Evolutionary conservation across 176 grass and related monocot species (phyloP), one percentile per base, ranked within the genome.

Genomic region (Oryza punctata): DNA sequence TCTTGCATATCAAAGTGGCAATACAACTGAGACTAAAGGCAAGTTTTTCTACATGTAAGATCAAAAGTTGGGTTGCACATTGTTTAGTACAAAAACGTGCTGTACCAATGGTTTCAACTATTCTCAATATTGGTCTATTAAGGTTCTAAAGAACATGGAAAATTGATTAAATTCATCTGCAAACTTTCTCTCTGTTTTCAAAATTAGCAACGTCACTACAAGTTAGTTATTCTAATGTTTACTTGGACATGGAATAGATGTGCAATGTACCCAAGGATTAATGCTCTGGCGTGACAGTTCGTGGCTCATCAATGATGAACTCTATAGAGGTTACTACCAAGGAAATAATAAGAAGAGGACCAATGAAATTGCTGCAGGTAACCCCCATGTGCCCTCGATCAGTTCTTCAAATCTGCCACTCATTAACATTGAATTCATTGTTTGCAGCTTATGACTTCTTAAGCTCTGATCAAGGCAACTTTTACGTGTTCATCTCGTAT

Each of bases 391-490:
- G 50, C 40, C 24, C 44, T 65, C 9, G 57, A 47, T 72, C 65
- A 70, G 15, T 76, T 77, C 46, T 78, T 76, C 7, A 57, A 71
- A 46, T 52, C 54, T 43, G 40, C 18, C 18, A 37, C 24, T 88
- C 57, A 19, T 77, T 65, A 72, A 49, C 68, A 27, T 66, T 52
- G 65, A 76, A 12, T 84, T 67, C 50, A 68, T 73, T 77, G 24
- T 65, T 59, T 93, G 84, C 81, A 93, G 87, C 80, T 16, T 93
- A 87, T 21, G 80, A 93, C 65, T 85, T 92, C 84, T 89, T 84
- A 73, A 89, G 88, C 33, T 87, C 87, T 77, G 78, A 83, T 66
- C 32, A 78, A 5, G 27, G 40, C n/a, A 87, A 49, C 43, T 92
- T 86, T 26, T 81, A 87, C 57, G 59, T 92, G 79, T 65, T 61